A percentile compares a stretch with the other conserved stretches of the same genome.
Evolutionary conservation across 345 rosid species (phyloP).

Genomic region (Salix suchowensis): DNA sequence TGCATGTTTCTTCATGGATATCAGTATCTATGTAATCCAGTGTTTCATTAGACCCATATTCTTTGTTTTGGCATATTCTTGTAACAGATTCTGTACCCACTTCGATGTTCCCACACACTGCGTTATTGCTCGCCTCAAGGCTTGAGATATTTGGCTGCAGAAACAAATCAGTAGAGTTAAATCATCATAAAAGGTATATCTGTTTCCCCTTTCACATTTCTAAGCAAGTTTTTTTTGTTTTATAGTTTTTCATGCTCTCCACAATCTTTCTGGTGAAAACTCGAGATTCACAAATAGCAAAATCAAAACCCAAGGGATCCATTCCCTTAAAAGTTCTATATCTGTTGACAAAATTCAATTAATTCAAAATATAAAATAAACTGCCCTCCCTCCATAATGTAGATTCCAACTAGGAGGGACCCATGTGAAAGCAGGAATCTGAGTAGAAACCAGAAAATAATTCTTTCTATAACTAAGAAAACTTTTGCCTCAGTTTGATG

Average conservation of each 20-base stretch:
- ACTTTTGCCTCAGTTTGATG: neutral
- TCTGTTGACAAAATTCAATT: neutral
- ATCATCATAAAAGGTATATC: neutral
- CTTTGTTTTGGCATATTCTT: slow-evolving; percentile 39
- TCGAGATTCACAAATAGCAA: neutral
- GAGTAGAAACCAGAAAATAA: neutral
- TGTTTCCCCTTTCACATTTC: neutral
- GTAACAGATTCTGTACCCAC: slow-evolving; percentile 42
- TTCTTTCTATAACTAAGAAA: neutral
- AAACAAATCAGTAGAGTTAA: slow-evolving; percentile 4
- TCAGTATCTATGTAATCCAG: slow-evolving; percentile 26
- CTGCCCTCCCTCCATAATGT: neutral
- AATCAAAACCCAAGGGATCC: neutral
- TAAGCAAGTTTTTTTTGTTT: neutral
- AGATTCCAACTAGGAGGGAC: neutral
- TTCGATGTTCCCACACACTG: slow-evolving; percentile 47
- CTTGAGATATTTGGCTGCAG: slow-evolving; percentile 18
- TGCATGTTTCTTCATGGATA: slow-evolving; percentile 43
- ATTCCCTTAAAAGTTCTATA: neutral
- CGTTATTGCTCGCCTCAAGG: neutral
- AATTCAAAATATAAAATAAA: too few relatives aligned
- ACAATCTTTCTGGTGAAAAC: neutral
- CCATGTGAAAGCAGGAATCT: neutral
- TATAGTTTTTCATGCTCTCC: too few relatives aligned
- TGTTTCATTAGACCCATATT: slow-evolving; percentile 42